Base-by-base conservation (phyloP, 2,329 filamentous ascomycete species). In the Sclerotinia subarctica region DNA sequence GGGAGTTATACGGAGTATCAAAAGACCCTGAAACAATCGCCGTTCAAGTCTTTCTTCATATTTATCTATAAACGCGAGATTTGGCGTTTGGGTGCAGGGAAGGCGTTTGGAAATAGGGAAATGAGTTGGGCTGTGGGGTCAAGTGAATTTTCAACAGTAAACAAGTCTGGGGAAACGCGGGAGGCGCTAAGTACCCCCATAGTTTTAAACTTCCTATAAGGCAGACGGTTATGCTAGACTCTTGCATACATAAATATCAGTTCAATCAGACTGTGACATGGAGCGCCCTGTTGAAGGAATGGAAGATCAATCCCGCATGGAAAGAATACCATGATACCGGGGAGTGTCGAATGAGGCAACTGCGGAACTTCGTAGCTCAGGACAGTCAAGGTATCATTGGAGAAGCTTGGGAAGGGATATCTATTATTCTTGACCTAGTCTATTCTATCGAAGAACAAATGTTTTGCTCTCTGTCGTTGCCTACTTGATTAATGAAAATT, bases 241-340 rank as follows among this genome's bases (percentile, higher is more conserved):
- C 10, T 15, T n/a, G 19, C 21, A n/a, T 15, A 57, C 6, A 35
- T 11, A 44, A 54, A 42, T 38, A 2, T 42, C 21, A 15, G 54
- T 24, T 3, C 10, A 60, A 89, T 96, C 3, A 88, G 98, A 21
- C 93, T 94, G 0, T 94, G 95, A 0, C 94, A 94, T 2, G 94
- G 97, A 80, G 92, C 90, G 0, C 93, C 94, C n/a, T 85, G 94
- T 98, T 38, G 93, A 91, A 71, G 94, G 94, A 66, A 90, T 97
- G 70, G 90, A 93, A 76, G 90, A 89, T 74, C 91, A 89, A 81
- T 97, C 98, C 84, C 84, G 86, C 42, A 71, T 67, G 32, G 49
- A 49, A 49, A 7, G 21, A 49, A 24, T 24, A 19, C 21, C 21
- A 19, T 24, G 5, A 26, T 11, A 51, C 5, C 1, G 29, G 13